These are phyloP conservation scores for Botrytis hyacinthi DNA, from an alignment of 2,329 filamentous ascomycete genomes.

Conservation along the genomic window DNA sequence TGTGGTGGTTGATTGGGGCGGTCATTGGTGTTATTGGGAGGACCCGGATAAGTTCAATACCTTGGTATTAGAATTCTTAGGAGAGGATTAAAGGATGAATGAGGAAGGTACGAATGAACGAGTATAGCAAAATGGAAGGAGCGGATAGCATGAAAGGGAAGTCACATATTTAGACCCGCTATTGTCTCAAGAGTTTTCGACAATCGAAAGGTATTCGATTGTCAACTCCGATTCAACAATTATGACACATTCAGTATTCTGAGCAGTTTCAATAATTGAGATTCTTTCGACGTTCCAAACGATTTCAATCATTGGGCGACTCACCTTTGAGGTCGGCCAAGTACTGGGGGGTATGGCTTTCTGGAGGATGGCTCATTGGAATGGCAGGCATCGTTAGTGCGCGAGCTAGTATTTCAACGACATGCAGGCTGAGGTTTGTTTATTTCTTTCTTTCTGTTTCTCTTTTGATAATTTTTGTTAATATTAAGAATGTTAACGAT, in stretches of 20 bases:
- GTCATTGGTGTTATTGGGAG: slow-evolving; percentile 41
- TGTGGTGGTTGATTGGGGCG: slow-evolving; percentile 36
- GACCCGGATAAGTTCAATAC: slow-evolving; percentile 33
- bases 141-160: not conserved
- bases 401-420: too few species aligned
- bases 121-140: not conserved
- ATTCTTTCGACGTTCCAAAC: too few species aligned
- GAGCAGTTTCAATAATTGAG: too few species aligned
- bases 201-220: not conserved
- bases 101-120: not conserved
- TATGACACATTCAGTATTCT: not conserved
- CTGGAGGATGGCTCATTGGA: not conserved
- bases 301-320: not conserved
- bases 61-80: slow-evolving; percentile 32
- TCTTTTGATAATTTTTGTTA: too few species aligned
- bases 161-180: not conserved
- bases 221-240: not conserved
- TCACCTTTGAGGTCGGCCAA: not conserved
- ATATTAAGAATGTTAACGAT: too few species aligned
- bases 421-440: too few species aligned
- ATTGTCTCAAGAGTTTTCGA: not conserved
- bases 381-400: too few species aligned
- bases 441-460: too few species aligned
- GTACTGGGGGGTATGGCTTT: not conserved
- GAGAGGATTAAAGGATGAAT: not conserved